Base-by-base conservation (phyloP, 768 basidiomycete genomes). In the Boletus tylopilopsis region DNA sequence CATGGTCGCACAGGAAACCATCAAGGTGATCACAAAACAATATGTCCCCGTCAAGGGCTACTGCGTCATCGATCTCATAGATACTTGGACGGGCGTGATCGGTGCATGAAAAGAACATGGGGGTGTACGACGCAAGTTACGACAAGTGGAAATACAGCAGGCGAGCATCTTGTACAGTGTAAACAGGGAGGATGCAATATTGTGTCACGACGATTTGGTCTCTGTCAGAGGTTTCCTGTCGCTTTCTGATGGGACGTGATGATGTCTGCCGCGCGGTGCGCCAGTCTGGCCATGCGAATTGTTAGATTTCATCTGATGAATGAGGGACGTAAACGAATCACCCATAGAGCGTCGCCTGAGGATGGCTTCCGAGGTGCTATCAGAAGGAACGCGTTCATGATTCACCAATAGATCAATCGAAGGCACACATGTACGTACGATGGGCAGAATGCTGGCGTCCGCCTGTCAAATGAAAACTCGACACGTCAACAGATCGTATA, bases 21-120 rank as follows among this genome's bases (percentile, higher is more conserved):
- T 98, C 76, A 98, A 99, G 77, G 77, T 98, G 71, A 86, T 95
- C 60, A 99, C 95, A 49, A 84, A 82, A 60, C 96, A 99, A 68
- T 99, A 99, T 64, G 78, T 94, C 13, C 94, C 96, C 8, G 78
- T 95, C 54, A 81, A 86, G 53, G 90, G 91, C 13, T 86, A 85
- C 56, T 90, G 87, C 58, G 76, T 91, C 21, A 73, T 95, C 41
- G 94, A 98, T 70, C 76, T 96, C 53, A 76, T 91, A 24, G 87
- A 87, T 44, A 83, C 82, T 18, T 85, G 81, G 83, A 89, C 88
- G 6, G 86, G 85, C 12, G 57, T 72, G 23, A 68, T 85, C 24
- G 66, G 68, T 12, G 46, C 53, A 32, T 67, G 42, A 61, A 5
- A 2, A 11, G 33, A 6, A 34, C 10, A 34, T 9, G 8, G 8